phyloP scores from a whole-genome alignment of 2,329 filamentous ascomycete species.

The Colletotrichum orbiculare region DNA sequence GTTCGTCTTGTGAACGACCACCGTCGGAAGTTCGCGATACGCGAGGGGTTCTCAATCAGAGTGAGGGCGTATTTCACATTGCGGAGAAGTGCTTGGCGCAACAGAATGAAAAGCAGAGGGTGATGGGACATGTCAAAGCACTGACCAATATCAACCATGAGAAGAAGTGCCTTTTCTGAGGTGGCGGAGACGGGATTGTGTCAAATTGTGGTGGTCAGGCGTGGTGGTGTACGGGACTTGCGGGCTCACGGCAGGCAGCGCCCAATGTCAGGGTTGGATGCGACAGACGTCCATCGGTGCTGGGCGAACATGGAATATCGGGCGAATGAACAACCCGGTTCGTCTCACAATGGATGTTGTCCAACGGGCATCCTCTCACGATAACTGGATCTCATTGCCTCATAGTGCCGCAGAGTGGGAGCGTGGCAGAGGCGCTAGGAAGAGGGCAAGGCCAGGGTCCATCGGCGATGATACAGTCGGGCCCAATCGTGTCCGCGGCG shows the following conservation, averaged over 20 bases:
- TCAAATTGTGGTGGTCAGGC: neutral
- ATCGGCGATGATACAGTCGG: slow-evolving; percentile 32
- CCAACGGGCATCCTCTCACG: slow-evolving; percentile 28
- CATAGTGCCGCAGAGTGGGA: slow-evolving; percentile 24
- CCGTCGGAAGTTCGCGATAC: too few relatives aligned
- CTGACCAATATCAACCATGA: slow-evolving; percentile 1
- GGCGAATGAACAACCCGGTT: slow-evolving; percentile 33
- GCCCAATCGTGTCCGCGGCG: slow-evolving; percentile 19
- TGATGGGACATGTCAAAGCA: neutral
- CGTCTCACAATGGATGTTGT: slow-evolving; percentile 24
- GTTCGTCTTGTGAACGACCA: too few relatives aligned
- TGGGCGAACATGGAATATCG: slow-evolving; percentile 22
- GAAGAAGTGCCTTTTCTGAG: slow-evolving; percentile 16
- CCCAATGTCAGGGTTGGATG: slow-evolving; percentile 24
- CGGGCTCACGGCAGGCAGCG: slow-evolving; percentile 9
- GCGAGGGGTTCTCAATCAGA: neutral
- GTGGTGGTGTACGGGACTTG: neutral
- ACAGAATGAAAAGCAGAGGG: neutral
- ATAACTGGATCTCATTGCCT: slow-evolving; percentile 35
- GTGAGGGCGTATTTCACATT: neutral
- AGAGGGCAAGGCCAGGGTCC: slow-evolving; percentile 1
- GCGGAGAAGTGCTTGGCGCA: neutral
- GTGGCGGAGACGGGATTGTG: slow-evolving; percentile 1
- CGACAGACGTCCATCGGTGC: slow-evolving; percentile 22
- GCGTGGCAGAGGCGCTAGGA: slow-evolving; percentile 31